Evolutionary conservation across 2,329 filamentous ascomycete species (phyloP).

Genomic region (Tolypocladium sp.): DNA sequence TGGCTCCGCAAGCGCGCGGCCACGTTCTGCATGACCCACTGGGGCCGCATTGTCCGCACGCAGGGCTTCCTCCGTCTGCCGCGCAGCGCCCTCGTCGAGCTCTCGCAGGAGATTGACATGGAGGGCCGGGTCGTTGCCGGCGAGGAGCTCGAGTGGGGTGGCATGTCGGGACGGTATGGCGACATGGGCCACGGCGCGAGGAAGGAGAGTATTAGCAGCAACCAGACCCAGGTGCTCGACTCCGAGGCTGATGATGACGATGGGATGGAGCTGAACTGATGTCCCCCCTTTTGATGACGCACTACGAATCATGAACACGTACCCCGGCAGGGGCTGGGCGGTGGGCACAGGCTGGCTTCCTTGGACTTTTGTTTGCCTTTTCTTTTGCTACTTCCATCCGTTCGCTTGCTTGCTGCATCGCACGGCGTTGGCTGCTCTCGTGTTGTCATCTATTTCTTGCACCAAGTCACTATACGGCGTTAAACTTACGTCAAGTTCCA

Average conservation of each 20-base stretch:
- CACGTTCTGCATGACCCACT: slow-evolving; percentile 82
- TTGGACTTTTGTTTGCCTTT: background rate
- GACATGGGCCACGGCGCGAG: slow-evolving; percentile 29
- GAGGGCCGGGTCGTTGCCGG: slow-evolving; percentile 88
- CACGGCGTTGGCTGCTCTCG: slow-evolving; percentile 4
- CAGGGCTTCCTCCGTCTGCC: slow-evolving; percentile 76
- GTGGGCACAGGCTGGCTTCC: background rate
- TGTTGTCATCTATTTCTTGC: background rate
- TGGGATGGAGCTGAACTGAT: slow-evolving; percentile 49
- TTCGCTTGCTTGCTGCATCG: slow-evolving; percentile 3
- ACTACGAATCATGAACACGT: background rate
- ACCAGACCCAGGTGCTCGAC: slow-evolving; percentile 46
- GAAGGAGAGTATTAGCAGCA: slow-evolving; percentile 53
- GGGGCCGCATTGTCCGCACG: slow-evolving; percentile 88
- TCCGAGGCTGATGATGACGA: slow-evolving; percentile 53
- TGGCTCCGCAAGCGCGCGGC: slow-evolving; percentile 88
- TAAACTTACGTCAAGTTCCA: background rate
- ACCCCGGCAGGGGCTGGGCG: background rate
- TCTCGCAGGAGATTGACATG: slow-evolving; percentile 87
- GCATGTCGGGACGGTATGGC: slow-evolving; percentile 36
- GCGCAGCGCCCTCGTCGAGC: slow-evolving; percentile 71
- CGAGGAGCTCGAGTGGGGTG: slow-evolving; percentile 61
- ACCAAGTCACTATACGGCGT: background rate
- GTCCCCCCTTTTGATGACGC: background rate
- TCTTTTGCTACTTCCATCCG: background rate